phyloP scores from a whole-genome alignment of 176 grass and related monocot genomes.

The Raddia distichophylla region DNA sequence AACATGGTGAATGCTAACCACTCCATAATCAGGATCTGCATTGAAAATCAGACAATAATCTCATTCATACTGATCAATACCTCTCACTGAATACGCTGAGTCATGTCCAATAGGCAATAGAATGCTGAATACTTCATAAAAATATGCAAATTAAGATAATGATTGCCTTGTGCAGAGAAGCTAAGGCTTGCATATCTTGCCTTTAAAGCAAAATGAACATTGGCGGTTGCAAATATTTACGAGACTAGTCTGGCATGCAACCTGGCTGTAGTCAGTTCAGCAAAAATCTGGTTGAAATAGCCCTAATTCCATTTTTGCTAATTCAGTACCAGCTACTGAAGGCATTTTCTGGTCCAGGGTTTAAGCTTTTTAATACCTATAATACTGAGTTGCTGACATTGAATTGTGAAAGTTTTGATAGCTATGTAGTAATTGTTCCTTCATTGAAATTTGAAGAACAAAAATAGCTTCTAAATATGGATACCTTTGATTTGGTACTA shows the following conservation, averaged over 20 bases:
- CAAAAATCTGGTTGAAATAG: constrained; percentile 8
- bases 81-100: not conserved
- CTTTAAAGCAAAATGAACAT: constrained; percentile 19
- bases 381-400: not conserved
- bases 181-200: not conserved
- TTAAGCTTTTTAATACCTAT: not conserved
- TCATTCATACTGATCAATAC: constrained; percentile 21
- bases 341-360: not conserved
- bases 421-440: not conserved
- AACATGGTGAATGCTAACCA: constrained; percentile 96
- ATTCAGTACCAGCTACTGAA: not conserved
- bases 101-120: not conserved
- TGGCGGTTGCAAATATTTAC: not conserved
- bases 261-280: not conserved
- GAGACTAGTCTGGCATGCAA: not conserved
- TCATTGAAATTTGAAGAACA: not conserved
- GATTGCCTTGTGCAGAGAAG: constrained; percentile 10
- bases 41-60: not conserved
- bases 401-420: not conserved
- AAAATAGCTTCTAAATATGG: not conserved
- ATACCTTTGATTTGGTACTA: not conserved
- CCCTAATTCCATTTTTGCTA: not conserved
- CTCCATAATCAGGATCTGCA: constrained; percentile 77
- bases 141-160: constrained; percentile 2
- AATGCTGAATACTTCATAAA: not conserved